phyloP scores from a whole-genome alignment of 148 eudicot species.

The Fagopyrum esculentum region DNA sequence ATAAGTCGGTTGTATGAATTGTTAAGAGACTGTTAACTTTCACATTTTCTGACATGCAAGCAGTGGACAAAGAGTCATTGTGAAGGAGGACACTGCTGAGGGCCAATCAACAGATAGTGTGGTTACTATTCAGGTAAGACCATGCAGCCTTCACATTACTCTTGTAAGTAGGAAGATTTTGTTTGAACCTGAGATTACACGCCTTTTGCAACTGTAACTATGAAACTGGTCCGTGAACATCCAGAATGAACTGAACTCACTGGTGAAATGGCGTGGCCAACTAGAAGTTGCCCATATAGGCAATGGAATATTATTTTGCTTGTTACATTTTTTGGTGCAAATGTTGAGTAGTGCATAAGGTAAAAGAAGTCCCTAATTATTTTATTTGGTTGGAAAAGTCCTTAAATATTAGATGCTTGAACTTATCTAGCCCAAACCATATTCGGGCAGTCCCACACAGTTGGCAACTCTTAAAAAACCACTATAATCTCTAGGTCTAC shows the following conservation, averaged over 20 bases:
- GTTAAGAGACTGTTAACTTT: not conserved
- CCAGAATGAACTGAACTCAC: not conserved
- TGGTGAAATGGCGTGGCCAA: not conserved
- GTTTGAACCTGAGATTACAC: not conserved
- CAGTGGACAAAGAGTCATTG: conserved; percentile 87
- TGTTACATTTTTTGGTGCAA: too few relatives aligned
- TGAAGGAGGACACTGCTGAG: conserved; percentile 60
- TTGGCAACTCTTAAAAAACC: too few relatives aligned
- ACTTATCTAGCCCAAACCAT: not conserved
- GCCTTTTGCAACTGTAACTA: not conserved
- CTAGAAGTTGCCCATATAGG: not conserved
- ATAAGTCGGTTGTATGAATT: not conserved
- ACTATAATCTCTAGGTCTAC: too few relatives aligned
- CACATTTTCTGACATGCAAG: conserved; percentile 12
- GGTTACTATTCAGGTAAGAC: conserved; percentile 78
- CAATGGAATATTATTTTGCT: too few relatives aligned
- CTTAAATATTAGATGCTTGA: too few relatives aligned
- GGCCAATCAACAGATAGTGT: conserved; percentile 47
- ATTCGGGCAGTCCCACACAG: not conserved
- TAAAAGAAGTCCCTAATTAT: too few relatives aligned
- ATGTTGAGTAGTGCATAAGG: not conserved
- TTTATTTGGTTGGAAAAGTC: too few relatives aligned
- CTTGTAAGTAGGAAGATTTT: not conserved
- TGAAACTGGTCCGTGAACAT: not conserved
- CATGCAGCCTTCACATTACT: not conserved